These are phyloP conservation scores for Yueomyces sinensis DNA, from an alignment of 805 yeast species.

Conservation along the genomic window DNA sequence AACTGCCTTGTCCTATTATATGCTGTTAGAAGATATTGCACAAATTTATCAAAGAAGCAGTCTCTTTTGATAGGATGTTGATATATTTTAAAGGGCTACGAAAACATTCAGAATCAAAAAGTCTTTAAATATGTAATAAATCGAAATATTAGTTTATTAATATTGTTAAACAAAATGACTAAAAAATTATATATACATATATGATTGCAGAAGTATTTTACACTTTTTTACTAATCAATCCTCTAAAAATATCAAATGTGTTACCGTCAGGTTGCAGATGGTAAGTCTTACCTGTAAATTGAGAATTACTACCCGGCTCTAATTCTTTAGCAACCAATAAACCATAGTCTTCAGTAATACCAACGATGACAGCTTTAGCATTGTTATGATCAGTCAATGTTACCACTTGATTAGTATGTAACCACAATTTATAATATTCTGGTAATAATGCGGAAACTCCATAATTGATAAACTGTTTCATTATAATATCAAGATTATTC, in stretches of 20 bases:
- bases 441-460: conserved; percentile 61
- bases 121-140: too few species aligned
- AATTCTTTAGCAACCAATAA: conserved; percentile 64
- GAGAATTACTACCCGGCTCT: conserved; percentile 26
- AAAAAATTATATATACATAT: too few species aligned
- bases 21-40: too few species aligned
- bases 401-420: conserved; percentile 66
- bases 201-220: too few species aligned
- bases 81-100: too few species aligned
- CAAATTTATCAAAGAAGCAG: too few species aligned
- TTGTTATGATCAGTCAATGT: conserved; percentile 43
- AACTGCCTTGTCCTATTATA: too few species aligned
- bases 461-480: conserved; percentile 38
- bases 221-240: conserved; percentile 57
- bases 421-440: conserved; percentile 74
- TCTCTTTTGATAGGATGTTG: too few species aligned
- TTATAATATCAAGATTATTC: conserved; percentile 50
- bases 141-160: too few species aligned
- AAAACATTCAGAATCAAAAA: too few species aligned
- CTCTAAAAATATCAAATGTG: conserved; percentile 89
- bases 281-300: conserved; percentile 39
- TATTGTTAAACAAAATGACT: too few species aligned
- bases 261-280: conserved; percentile 95
- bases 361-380: conserved; percentile 51
- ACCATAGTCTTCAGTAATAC: conserved; percentile 80